Conservation (phyloP, 768 basidiomycete species). For the Phanerodontia chrysosporium region DNA sequence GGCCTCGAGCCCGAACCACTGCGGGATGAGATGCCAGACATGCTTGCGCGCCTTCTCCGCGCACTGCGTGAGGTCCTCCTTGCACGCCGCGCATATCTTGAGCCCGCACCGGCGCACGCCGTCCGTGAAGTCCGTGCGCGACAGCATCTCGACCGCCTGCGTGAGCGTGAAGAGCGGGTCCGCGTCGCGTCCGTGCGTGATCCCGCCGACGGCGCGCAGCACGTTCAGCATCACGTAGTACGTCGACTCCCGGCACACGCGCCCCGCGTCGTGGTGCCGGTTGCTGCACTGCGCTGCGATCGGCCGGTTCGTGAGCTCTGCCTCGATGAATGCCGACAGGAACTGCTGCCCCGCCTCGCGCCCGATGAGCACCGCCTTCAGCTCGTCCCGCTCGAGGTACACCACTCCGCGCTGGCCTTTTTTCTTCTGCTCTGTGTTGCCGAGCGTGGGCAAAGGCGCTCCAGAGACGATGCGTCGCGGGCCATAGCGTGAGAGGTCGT, state of each 20-base stretch:
- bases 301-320: conserved; percentile 45
- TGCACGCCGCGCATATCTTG: conserved; percentile 49
- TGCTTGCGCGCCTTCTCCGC: conserved; percentile 48
- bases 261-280: conserved; percentile 30
- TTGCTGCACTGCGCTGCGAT: conserved; percentile 49
- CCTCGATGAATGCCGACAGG: conserved; percentile 55
- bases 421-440: background rate
- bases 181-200: conserved; percentile 67
- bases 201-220: conserved; percentile 65
- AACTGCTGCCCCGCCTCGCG: conserved; percentile 63
- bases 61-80: conserved; percentile 40
- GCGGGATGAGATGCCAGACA: conserved; percentile 57
- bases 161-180: conserved; percentile 67
- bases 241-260: conserved; percentile 62
- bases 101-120: conserved; percentile 51
- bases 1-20: conserved; percentile 59
- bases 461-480: conserved; percentile 65
- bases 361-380: conserved; percentile 48
- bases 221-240: conserved; percentile 75
- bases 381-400: conserved; percentile 34
- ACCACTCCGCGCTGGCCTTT: conserved; percentile 25
- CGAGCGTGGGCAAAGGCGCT: conserved; percentile 22
- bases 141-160: conserved; percentile 70
- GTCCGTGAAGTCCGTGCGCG: conserved; percentile 65
- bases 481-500: conserved; percentile 70